Conservation (phyloP, 1,139 yeast genomes). For the Lodderomyces theae region DNA sequence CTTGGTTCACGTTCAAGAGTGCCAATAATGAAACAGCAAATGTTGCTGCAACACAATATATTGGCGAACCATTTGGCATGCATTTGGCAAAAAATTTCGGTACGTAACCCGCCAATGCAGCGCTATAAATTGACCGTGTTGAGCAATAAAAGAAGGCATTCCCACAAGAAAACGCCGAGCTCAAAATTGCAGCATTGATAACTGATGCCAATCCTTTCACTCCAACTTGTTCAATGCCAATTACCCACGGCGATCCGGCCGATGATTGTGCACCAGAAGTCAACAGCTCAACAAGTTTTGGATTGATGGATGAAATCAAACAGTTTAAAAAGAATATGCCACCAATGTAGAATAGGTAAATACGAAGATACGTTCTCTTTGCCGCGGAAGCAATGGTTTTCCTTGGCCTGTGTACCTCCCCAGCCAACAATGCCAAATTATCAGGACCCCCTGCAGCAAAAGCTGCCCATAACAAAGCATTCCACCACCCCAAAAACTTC, state of each 20-base stretch:
- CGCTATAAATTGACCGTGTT: slow-evolving; percentile 35
- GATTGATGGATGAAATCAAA: slow-evolving; percentile 34
- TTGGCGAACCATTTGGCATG: slow-evolving; percentile 34
- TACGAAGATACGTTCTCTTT: slow-evolving; percentile 33
- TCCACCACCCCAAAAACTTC: slow-evolving; percentile 36
- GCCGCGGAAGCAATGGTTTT: slow-evolving; percentile 34
- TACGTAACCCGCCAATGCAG: slow-evolving; percentile 36
- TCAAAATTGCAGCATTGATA: slow-evolving; percentile 34
- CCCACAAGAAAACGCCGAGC: slow-evolving; percentile 41
- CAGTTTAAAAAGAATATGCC: slow-evolving; percentile 39
- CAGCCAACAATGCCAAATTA: slow-evolving; percentile 32
- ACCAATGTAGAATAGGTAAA: slow-evolving; percentile 36
- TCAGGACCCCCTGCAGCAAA: slow-evolving; percentile 47
- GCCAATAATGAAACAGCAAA: slow-evolving; percentile 26
- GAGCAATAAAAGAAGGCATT: slow-evolving; percentile 37
- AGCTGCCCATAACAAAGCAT: slow-evolving; percentile 36
- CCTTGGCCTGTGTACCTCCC: slow-evolving; percentile 34
- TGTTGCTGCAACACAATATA: slow-evolving; percentile 28
- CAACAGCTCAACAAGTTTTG: slow-evolving; percentile 25
- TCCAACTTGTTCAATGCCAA: slow-evolving; percentile 36
- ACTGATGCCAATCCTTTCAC: slow-evolving; percentile 35
- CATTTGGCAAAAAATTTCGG: slow-evolving; percentile 35
- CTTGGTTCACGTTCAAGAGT: slow-evolving; percentile 26
- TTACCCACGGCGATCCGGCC: slow-evolving; percentile 41
- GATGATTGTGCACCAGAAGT: slow-evolving; percentile 28